A percentile compares a stretch with the other conserved stretches of the same genome.
Conservation (phyloP, 768 basidiomycete species). For the Ramaria rubella region DNA sequence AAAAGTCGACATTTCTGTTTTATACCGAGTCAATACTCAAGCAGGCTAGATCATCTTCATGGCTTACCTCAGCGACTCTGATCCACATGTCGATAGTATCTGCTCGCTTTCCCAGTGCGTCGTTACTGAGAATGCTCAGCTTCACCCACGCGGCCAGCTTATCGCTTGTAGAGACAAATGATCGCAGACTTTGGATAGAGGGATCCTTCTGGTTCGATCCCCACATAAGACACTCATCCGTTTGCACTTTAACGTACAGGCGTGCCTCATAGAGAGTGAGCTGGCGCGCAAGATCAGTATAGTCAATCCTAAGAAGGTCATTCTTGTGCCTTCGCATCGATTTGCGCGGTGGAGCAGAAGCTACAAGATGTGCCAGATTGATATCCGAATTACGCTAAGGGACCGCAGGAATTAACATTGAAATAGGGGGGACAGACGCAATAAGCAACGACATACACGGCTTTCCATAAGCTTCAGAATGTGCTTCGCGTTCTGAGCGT, state of each 20-base stretch:
- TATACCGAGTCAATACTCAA: neutral
- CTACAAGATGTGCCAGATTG: conserved; percentile 13
- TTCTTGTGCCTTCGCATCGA: conserved; percentile 46
- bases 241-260: conserved; percentile 61
- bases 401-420: conserved; percentile 6
- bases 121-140: conserved; percentile 47
- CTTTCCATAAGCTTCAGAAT: conserved; percentile 49
- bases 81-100: conserved; percentile 69
- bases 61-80: conserved; percentile 65
- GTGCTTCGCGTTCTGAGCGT: conserved; percentile 39
- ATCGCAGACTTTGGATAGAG: conserved; percentile 20
- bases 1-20: conserved; percentile 55
- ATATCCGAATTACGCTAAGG: conserved; percentile 7
- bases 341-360: conserved; percentile 21
- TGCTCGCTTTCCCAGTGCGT: conserved; percentile 46
- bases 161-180: conserved; percentile 56
- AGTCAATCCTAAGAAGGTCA: conserved; percentile 60
- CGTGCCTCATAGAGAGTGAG: conserved; percentile 68
- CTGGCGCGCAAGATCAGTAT: conserved; percentile 71
- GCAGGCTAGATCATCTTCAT: conserved; percentile 9
- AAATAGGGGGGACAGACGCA: neutral
- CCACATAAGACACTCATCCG: conserved; percentile 70
- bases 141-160: conserved; percentile 64
- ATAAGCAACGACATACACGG: conserved; percentile 36
- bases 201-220: conserved; percentile 33